Percentiles rank a stretch among this genome's conserved stretches.
These are phyloP conservation scores for Oryza australiensis DNA, from an alignment of 176 grass and related monocot genomes.

Conservation along the genomic window DNA sequence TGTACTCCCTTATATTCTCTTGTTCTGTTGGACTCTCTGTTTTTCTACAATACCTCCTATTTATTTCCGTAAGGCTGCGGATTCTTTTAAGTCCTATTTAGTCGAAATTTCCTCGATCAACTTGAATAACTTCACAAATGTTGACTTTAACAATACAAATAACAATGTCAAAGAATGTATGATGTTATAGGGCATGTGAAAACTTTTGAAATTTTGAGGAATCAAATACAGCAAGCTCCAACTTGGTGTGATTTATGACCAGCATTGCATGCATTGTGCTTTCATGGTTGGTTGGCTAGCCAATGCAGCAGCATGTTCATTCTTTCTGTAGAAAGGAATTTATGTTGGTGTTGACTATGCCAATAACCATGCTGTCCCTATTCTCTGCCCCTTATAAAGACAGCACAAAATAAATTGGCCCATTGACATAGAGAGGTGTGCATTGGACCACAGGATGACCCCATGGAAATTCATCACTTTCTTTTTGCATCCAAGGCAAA, in stretches of 20 bases:
- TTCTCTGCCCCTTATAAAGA: neutral
- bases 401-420: conserved; percentile 25
- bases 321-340: conserved; percentile 27
- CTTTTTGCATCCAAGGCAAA: conserved; percentile 6
- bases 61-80: neutral
- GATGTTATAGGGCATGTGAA: neutral
- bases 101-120: neutral
- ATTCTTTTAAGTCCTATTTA: neutral
- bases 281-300: conserved; percentile 27
- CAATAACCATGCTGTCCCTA: conserved; percentile 7
- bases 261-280: conserved; percentile 26
- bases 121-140: neutral
- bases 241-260: conserved; percentile 26
- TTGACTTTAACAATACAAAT: neutral
- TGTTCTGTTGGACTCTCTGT: neutral
- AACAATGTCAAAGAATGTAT: neutral
- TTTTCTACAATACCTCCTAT: neutral
- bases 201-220: neutral
- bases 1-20: conserved; percentile 10
- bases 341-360: conserved; percentile 25
- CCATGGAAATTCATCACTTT: neutral
- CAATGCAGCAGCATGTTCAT: conserved; percentile 18
- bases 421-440: neutral
- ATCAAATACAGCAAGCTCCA: neutral
- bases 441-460: conserved; percentile 1